These are phyloP conservation scores for Colletotrichum sansevieriae DNA, from an alignment of 2,329 filamentous ascomycete genomes.

Conservation along the genomic window DNA sequence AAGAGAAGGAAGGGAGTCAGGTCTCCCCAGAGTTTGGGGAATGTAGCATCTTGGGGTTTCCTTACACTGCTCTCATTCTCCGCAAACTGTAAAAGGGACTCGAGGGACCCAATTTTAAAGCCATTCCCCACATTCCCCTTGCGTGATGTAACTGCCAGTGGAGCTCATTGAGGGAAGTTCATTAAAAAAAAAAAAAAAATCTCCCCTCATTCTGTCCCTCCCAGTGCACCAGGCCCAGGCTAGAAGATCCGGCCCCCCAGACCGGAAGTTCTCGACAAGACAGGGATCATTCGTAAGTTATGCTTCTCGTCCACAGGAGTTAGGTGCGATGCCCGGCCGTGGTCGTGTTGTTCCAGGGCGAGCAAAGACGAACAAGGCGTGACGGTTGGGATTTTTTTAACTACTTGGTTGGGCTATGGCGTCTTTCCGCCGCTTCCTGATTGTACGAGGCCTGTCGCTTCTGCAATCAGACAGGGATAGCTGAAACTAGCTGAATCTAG, in stretches of 20 bases:
- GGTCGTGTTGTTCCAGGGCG: slow-evolving; percentile 2
- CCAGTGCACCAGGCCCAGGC: too few species aligned
- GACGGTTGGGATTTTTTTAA: slow-evolving; percentile 8
- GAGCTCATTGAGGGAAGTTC: slow-evolving; percentile 10
- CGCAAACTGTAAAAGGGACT: slow-evolving; percentile 20
- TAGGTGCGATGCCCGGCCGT: neutral
- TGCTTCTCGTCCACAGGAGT: neutral
- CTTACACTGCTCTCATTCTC: slow-evolving; percentile 31
- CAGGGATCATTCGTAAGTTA: too few species aligned
- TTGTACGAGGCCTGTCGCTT: slow-evolving; percentile 11
- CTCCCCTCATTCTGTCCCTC: neutral
- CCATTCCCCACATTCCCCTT: slow-evolving; percentile 36
- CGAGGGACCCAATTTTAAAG: slow-evolving; percentile 11
- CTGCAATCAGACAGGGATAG: slow-evolving; percentile 33
- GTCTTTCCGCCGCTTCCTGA: slow-evolving; percentile 23
- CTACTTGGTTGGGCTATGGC: neutral
- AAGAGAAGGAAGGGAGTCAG: neutral
- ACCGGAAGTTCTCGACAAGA: too few species aligned
- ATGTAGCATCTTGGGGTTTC: slow-evolving; percentile 28
- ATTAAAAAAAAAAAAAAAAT: neutral
- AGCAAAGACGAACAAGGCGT: slow-evolving; percentile 1
- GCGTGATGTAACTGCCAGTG: slow-evolving; percentile 7
- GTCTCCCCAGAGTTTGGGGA: slow-evolving; percentile 33
- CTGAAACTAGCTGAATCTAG: slow-evolving; percentile 29
- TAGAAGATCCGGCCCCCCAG: too few species aligned